Evolutionary conservation across 352 stramenopile species (phyloP), one percentile per base, ranked within the genome.

Genomic region (Globisporangium splendens): DNA sequence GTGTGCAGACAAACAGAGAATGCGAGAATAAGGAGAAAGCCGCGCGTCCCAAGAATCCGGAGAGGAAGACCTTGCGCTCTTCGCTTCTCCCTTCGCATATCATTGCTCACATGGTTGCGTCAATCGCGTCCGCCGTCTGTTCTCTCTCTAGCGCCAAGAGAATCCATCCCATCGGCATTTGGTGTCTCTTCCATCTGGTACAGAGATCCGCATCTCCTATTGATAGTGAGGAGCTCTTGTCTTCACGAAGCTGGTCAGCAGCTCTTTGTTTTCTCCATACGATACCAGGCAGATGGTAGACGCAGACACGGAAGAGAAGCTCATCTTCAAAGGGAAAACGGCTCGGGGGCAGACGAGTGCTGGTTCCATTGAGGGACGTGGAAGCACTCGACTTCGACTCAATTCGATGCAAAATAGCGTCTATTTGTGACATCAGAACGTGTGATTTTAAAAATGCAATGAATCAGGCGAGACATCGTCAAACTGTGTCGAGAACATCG

Each of bases 1-100:
- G 3, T 12, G 41, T 6, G 31, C 46, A 14, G 47, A 15, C 5
- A 48, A 54, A 38, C 15, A 42, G 28, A 53, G 58, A 64, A 52
- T 62, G 44, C 17, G 28, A 38, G 10, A 39, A 33, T 38, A 2
- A 12, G 11, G 18, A 31, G 44, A 22, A 18, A 43, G 20, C 15
- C 50, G 22, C 18, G 21, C 33, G 35, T 1, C 12, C 41, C 3
- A 41, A 57, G 28, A 35, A 10, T 35, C 28, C 28, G 28, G 3
- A 35, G 28, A 35, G 28, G 5, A 35, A 8, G 8, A 43, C 3
- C 10, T 43, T 17, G 38, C 38, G 10, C 14, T 43, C 38, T 17
- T 43, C 3, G 39, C 17, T 44, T n/a, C 5, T n/a, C 39, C 39
- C 39, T 44, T 44, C n/a, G 39, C 39, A 12, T 44, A 44, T 44